These are phyloP conservation scores for Phialophora verrucosa DNA, from an alignment of 2,329 filamentous ascomycete genomes.

Conservation along the genomic window DNA sequence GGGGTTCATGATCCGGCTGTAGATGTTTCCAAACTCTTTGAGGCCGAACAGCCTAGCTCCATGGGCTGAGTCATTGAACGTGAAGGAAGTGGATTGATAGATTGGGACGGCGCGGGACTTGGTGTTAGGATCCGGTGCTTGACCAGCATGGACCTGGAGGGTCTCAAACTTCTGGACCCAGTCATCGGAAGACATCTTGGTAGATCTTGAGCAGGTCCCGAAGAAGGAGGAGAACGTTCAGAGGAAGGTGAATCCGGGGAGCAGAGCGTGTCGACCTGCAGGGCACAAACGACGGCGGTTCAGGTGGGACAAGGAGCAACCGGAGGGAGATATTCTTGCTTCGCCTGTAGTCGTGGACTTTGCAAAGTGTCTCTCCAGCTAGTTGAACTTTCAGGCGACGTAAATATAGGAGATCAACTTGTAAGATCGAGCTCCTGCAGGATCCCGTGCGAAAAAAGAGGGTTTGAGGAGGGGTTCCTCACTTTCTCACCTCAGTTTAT, in stretches of 20 bases:
- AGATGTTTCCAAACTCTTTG: constrained; percentile 97
- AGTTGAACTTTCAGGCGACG: neutral
- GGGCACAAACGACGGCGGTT: too few species aligned
- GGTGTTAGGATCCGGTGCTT: constrained; percentile 78
- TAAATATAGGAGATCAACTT: neutral
- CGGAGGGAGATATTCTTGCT: neutral
- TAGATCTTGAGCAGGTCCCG: neutral
- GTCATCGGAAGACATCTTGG: constrained; percentile 46
- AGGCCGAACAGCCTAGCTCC: constrained; percentile 93
- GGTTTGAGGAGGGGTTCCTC: constrained; percentile 4
- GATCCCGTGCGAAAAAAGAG: neutral
- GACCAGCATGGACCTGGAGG: constrained; percentile 82
- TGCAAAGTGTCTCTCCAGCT: neutral
- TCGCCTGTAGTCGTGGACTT: neutral
- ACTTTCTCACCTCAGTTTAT: constrained; percentile 1
- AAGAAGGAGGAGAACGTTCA: neutral
- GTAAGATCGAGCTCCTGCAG: neutral
- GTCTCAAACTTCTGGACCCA: constrained; percentile 72
- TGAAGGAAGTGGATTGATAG: constrained; percentile 91
- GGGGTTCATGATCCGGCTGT: constrained; percentile 94
- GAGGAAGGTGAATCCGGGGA: neutral
- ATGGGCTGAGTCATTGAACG: constrained; percentile 95
- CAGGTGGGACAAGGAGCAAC: neutral
- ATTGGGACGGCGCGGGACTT: constrained; percentile 93
- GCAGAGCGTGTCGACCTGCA: neutral